A percentile compares a stretch with the other conserved stretches of the same genome.
Evolutionary conservation across 2,329 filamentous ascomycete species (phyloP).

Genomic region (Paecilomyces fulvus): DNA sequence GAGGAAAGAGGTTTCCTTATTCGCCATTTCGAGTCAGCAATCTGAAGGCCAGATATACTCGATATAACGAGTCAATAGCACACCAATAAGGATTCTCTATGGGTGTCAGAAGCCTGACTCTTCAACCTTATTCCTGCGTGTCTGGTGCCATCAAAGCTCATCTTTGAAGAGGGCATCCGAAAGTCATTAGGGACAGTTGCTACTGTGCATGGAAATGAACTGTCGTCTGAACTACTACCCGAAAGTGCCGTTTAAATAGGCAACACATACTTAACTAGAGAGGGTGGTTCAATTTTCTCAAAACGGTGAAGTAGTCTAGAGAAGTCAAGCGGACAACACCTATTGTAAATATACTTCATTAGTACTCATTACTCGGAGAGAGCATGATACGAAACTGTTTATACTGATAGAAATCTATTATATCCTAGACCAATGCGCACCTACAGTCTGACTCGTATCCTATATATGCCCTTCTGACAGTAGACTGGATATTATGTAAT

Average conservation of each 20-base stretch:
- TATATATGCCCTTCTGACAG: too few relatives aligned
- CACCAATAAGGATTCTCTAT: neutral
- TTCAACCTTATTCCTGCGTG: neutral
- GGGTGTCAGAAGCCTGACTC: neutral
- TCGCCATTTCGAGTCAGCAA: constrained; percentile 59
- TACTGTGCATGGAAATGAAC: neutral
- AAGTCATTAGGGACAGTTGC: neutral
- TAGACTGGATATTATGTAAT: neutral
- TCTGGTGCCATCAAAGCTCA: neutral
- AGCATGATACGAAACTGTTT: neutral
- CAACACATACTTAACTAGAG: neutral
- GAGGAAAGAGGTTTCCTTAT: constrained; percentile 63
- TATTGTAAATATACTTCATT: neutral
- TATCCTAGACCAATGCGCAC: too few relatives aligned
- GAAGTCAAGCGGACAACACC: neutral
- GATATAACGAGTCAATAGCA: constrained; percentile 5
- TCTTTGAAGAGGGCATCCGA: neutral
- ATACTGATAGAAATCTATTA: neutral
- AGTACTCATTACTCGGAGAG: neutral
- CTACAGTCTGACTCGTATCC: too few relatives aligned
- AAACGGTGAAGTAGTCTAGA: neutral
- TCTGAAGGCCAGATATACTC: neutral
- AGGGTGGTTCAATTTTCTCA: neutral
- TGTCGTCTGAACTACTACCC: neutral
- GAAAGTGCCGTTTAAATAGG: neutral